Conservation (phyloP, 495 filamentous ascomycete genomes). For the Xylaria castorea region DNA sequence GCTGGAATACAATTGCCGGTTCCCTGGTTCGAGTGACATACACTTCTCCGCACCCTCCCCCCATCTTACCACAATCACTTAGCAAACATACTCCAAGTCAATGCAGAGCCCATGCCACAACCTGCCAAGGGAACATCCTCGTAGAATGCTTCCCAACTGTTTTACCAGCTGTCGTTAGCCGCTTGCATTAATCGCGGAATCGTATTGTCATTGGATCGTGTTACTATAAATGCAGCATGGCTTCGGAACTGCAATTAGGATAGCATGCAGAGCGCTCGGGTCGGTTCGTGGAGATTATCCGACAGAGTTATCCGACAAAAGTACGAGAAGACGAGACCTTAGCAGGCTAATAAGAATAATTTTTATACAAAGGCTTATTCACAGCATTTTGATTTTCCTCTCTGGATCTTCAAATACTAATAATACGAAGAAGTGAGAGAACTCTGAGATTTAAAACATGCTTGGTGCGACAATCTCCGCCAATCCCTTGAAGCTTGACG, state of each 20-base stretch:
- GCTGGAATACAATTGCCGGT: constrained; percentile 21
- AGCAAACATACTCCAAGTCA: constrained; percentile 12
- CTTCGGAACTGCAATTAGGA: background rate
- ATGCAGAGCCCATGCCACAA: background rate
- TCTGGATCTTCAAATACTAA: background rate
- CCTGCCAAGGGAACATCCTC: background rate
- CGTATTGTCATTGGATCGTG: background rate
- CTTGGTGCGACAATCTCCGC: constrained; percentile 36
- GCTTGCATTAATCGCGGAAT: no score
- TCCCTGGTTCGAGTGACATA: background rate
- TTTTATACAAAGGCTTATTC: background rate
- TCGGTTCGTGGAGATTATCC: constrained; percentile 8
- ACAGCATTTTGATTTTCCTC: background rate
- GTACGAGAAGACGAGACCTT: background rate
- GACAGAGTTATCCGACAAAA: constrained; percentile 1
- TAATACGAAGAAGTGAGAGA: background rate
- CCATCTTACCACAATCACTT: constrained; percentile 3
- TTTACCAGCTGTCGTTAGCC: background rate
- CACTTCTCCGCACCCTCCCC: constrained; percentile 13
- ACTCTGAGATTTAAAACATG: constrained; percentile 27
- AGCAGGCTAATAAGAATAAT: constrained; percentile 10
- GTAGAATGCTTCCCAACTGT: background rate
- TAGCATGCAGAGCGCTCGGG: background rate
- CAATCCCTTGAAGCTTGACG: constrained; percentile 40
- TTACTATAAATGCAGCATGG: constrained; percentile 1